Conservation (phyloP, 139 green algal species). For the Bryopsis sp. region DNA sequence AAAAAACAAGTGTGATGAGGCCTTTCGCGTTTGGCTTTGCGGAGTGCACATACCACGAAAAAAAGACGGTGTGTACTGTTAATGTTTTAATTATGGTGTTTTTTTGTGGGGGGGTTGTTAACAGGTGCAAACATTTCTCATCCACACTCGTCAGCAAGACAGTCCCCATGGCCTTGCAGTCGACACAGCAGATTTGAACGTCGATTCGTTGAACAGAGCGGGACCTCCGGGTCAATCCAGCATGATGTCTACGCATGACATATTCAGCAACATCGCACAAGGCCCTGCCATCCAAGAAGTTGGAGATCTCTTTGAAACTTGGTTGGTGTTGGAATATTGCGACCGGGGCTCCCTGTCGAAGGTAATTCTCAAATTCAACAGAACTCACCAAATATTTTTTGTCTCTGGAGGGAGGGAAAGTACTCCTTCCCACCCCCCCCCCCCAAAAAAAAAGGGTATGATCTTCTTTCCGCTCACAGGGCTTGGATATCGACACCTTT, state of each 20-base stretch:
- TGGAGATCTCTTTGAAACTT: conserved; percentile 16
- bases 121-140: conserved; percentile 19
- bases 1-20: too few species aligned
- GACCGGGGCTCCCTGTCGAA: conserved; percentile 11
- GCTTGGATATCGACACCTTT: too few species aligned
- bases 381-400: too few species aligned
- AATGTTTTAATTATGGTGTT: too few species aligned
- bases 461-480: too few species aligned
- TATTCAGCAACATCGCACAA: conserved; percentile 16
- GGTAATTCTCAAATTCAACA: neutral
- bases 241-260: neutral
- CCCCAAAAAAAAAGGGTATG: too few species aligned
- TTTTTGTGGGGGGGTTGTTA: too few species aligned
- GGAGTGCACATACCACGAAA: too few species aligned
- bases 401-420: too few species aligned
- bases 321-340: conserved; percentile 21
- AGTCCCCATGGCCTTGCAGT: conserved; percentile 16
- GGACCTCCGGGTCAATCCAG: neutral
- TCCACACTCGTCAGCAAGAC: conserved; percentile 14
- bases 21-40: too few species aligned
- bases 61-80: too few species aligned
- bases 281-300: neutral
- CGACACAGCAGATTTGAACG: conserved; percentile 6
- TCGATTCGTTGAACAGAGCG: neutral
- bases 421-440: too few species aligned